phyloP scores from a whole-genome alignment of 2,329 filamentous ascomycete genomes.

The Neofusicoccum kwambonambiense region DNA sequence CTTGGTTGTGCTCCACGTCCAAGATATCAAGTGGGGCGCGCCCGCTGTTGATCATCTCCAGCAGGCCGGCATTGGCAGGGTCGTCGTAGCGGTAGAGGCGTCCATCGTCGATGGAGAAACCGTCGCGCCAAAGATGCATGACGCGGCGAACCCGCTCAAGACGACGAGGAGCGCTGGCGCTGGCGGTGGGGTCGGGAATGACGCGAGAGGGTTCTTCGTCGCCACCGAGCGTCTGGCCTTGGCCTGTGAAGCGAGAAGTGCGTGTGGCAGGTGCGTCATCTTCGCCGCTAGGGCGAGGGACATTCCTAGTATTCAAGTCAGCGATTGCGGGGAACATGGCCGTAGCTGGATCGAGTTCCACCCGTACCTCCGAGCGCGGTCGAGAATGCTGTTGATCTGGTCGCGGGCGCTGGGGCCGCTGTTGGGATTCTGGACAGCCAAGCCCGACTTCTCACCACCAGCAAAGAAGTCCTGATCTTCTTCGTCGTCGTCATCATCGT shows the following conservation, averaged over 20 bases:
- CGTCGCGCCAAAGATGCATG: conserved; percentile 79
- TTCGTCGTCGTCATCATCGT: conserved; percentile 59
- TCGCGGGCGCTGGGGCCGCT: conserved; percentile 40
- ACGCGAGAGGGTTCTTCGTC: conserved; percentile 70
- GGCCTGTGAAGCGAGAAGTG: conserved; percentile 62
- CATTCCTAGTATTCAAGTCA: conserved; percentile 52
- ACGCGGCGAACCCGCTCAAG: conserved; percentile 62
- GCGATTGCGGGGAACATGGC: conserved; percentile 7
- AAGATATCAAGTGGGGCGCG: conserved; percentile 75
- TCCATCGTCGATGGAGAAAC: conserved; percentile 83
- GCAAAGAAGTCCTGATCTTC: conserved; percentile 71
- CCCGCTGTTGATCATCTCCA: conserved; percentile 74
- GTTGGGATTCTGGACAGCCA: conserved; percentile 65
- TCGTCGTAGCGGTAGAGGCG: conserved; percentile 76
- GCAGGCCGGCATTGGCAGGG: conserved; percentile 67
- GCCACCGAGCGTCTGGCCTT: conserved; percentile 74
- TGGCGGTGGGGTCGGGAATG: conserved; percentile 59
- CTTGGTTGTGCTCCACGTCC: conserved; percentile 71
- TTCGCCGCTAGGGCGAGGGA: conserved; percentile 56
- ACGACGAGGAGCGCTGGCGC: conserved; percentile 34
- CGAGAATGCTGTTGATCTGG: conserved; percentile 51
- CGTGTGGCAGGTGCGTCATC: conserved; percentile 50
- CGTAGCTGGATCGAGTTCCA: neutral
- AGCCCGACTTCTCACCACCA: conserved; percentile 80
- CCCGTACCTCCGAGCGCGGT: conserved; percentile 45